phyloP scores from a whole-genome alignment of 2,329 filamentous ascomycete species.

The Clathrospora elynae region DNA sequence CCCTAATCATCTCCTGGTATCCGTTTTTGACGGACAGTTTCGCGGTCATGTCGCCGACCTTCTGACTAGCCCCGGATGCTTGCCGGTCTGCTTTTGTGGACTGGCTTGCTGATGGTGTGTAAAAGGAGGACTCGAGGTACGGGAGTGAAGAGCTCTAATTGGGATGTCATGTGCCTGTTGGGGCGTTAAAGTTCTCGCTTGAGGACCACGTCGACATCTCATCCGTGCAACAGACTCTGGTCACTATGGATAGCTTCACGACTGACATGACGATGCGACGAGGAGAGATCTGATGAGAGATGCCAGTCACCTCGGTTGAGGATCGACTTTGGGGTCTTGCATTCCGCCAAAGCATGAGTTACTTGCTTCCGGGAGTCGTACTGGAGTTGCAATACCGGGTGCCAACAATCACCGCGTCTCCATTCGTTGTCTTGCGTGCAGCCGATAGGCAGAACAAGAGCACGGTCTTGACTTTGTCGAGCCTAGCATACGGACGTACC shows the following conservation, averaged over 20 bases:
- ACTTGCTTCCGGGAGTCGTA: conserved; percentile 16
- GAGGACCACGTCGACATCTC: conserved; percentile 76
- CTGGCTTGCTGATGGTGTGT: conserved; percentile 27
- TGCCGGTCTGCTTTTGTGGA: conserved; percentile 23
- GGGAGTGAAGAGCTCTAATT: conserved; percentile 55
- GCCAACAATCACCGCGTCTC: conserved; percentile 34
- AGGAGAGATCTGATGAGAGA: conserved; percentile 58
- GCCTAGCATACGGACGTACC: conserved; percentile 55
- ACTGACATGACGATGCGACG: conserved; percentile 45
- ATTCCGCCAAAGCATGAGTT: conserved; percentile 22
- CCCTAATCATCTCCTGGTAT: conserved; percentile 84
- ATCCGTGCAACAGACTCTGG: conserved; percentile 75
- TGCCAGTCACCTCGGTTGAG: conserved; percentile 56
- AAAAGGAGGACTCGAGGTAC: conserved; percentile 55
- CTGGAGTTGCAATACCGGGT: conserved; percentile 46
- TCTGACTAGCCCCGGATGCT: conserved; percentile 61
- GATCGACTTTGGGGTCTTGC: conserved; percentile 59
- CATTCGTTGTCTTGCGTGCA: conserved; percentile 41
- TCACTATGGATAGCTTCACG: conserved; percentile 63
- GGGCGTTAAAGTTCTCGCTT: conserved; percentile 72
- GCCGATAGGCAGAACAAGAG: conserved; percentile 43
- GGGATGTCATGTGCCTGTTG: conserved; percentile 72
- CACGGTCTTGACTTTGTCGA: conserved; percentile 39
- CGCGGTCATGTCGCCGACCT: conserved; percentile 66
- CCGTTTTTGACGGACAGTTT: conserved; percentile 45